These are phyloP conservation scores for Plasmodium ovale DNA, from an alignment of 169 alveolate genomes.

Conservation along the genomic window DNA sequence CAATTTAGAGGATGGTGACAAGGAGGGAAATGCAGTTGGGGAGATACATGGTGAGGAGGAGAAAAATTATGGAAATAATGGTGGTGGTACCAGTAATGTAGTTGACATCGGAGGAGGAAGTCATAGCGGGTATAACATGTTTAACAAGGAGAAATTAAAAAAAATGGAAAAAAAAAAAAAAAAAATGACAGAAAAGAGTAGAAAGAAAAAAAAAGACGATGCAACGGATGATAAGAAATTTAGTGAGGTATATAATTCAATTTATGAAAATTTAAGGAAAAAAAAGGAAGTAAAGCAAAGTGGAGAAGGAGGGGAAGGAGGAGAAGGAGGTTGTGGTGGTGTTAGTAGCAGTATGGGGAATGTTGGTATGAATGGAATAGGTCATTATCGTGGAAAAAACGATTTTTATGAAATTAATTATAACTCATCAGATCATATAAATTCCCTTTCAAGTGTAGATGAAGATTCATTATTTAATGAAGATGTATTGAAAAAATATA, in stretches of 20 bases:
- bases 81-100: background rate
- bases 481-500: conserved; percentile 48
- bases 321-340: background rate
- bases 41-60: background rate
- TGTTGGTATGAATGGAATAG: background rate
- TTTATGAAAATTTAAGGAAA: conserved; percentile 58
- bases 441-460: conserved; percentile 58
- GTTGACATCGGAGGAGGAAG: background rate
- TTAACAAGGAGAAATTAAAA: conserved; percentile 43
- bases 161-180: conserved; percentile 57
- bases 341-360: too few species aligned
- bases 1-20: conserved; percentile 12
- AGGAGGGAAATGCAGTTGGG: background rate
- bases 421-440: conserved; percentile 41
- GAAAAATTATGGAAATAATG: background rate
- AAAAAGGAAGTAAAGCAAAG: conserved; percentile 40
- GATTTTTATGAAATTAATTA: conserved; percentile 69
- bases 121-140: conserved; percentile 4
- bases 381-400: conserved; percentile 1
- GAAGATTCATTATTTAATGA: conserved; percentile 54
- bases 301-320: background rate
- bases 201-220: conserved; percentile 39
- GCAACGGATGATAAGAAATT: conserved; percentile 41
- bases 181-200: conserved; percentile 20
- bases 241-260: conserved; percentile 73